A percentile compares a stretch with the other conserved stretches of the same genome.
Evolutionary conservation across 768 basidiomycete species (phyloP).

Genomic region (Myochromella boudieri): DNA sequence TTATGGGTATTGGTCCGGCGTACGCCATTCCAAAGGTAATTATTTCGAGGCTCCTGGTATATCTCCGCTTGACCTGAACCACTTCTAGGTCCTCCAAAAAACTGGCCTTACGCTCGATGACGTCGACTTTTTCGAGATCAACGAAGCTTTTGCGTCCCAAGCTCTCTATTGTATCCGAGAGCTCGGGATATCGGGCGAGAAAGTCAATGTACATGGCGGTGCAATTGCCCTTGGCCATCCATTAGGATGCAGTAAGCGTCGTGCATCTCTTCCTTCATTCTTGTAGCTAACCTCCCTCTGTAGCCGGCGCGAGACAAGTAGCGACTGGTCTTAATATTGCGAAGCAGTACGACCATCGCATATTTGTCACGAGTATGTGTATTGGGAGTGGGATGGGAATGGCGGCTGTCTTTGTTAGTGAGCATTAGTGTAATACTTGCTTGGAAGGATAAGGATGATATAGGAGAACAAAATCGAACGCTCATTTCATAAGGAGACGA

Average conservation of each 20-base stretch:
- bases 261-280: neutral
- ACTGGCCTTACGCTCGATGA: constrained; percentile 67
- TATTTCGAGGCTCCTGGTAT: neutral
- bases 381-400: constrained; percentile 77
- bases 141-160: constrained; percentile 88
- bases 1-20: constrained; percentile 94
- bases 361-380: constrained; percentile 81
- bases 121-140: constrained; percentile 90
- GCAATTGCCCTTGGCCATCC: constrained; percentile 92
- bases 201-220: constrained; percentile 86
- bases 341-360: constrained; percentile 57
- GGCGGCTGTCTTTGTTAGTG: constrained; percentile 33
- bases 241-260: constrained; percentile 72
- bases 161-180: constrained; percentile 74
- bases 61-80: neutral
- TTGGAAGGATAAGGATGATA: no score
- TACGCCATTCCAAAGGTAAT: constrained; percentile 73
- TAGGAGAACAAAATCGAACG: no score
- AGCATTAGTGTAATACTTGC: no score
- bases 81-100: constrained; percentile 48
- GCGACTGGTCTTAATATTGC: constrained; percentile 42
- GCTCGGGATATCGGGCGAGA: constrained; percentile 68
- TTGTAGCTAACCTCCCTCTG: neutral
- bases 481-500: no score
- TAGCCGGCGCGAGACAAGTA: neutral